A percentile compares a stretch with the other conserved stretches of the same genome.
These are phyloP conservation scores for Aspergillus sp. DNA, from an alignment of 2,329 filamentous ascomycete species.

Conservation along the genomic window DNA sequence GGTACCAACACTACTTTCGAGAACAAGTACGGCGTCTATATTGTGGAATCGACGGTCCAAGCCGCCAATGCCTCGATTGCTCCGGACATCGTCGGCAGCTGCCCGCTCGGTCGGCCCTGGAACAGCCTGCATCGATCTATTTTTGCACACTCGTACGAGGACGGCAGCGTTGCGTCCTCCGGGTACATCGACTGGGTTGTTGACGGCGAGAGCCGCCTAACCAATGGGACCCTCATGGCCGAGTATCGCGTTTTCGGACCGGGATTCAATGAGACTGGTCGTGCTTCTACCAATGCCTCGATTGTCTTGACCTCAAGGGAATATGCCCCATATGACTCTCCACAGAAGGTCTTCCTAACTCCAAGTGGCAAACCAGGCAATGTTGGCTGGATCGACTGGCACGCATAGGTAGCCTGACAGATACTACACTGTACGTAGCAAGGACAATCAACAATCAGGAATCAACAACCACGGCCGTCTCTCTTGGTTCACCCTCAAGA, in stretches of 20 bases:
- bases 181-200: constrained; percentile 58
- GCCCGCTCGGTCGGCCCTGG: constrained; percentile 63
- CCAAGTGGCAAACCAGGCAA: constrained; percentile 49
- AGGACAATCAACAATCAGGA: not conserved
- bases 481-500: not conserved
- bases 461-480: not conserved
- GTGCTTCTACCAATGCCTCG: constrained; percentile 44
- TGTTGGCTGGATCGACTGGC: constrained; percentile 50
- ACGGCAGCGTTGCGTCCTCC: constrained; percentile 52
- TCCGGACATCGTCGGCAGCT: constrained; percentile 46
- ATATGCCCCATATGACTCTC: constrained; percentile 40
- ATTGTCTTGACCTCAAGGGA: constrained; percentile 45
- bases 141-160: constrained; percentile 57
- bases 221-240: constrained; percentile 55
- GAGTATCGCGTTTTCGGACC: constrained; percentile 56
- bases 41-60: constrained; percentile 55
- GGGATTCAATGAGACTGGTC: constrained; percentile 53
- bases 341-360: constrained; percentile 48
- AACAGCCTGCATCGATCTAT: constrained; percentile 59
- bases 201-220: constrained; percentile 39
- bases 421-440: not conserved
- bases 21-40: constrained; percentile 68
- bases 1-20: constrained; percentile 64
- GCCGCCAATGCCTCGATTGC: constrained; percentile 54
- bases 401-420: not conserved